A percentile compares a stretch with the other conserved stretches of the same genome.
Evolutionary conservation across 1,284 basidiomycete species (phyloP).

Genomic region (Megacollybia platyphylla): DNA sequence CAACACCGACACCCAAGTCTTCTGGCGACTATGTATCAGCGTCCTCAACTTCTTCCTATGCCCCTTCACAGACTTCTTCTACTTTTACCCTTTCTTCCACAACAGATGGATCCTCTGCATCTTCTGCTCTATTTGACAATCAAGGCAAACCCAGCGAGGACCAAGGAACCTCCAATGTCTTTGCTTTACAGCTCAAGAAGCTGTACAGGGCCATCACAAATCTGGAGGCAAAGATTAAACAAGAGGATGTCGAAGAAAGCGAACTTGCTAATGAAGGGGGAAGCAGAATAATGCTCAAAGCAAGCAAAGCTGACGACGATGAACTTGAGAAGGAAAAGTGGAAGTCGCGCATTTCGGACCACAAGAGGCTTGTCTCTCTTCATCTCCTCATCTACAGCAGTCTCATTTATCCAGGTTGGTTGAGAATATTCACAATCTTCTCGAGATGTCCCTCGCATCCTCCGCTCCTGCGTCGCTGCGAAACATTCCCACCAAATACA

Average conservation of each 20-base stretch:
- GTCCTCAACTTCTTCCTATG: slow-evolving; percentile 59
- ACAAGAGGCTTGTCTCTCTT: slow-evolving; percentile 46
- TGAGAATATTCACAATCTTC: slow-evolving; percentile 80
- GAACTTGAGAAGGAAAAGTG: slow-evolving; percentile 56
- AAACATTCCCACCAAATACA: slow-evolving; percentile 86
- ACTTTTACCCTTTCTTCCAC: slow-evolving; percentile 68
- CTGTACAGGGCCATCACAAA: slow-evolving; percentile 67
- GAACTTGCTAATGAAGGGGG: slow-evolving; percentile 27
- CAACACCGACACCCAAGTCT: slow-evolving; percentile 40
- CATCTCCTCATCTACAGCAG: slow-evolving; percentile 5
- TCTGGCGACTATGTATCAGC: slow-evolving; percentile 62
- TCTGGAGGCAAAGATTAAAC: slow-evolving; percentile 62
- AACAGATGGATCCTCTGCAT: slow-evolving; percentile 58
- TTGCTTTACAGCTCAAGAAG: slow-evolving; percentile 67
- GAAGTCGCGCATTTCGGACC: slow-evolving; percentile 50
- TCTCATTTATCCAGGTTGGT: slow-evolving; percentile 46
- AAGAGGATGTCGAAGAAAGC: slow-evolving; percentile 42
- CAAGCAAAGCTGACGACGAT: slow-evolving; percentile 29
- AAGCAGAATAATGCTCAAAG: slow-evolving; percentile 41
- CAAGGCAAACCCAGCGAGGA: slow-evolving; percentile 25
- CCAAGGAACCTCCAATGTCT: slow-evolving; percentile 52
- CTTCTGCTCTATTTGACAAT: slow-evolving; percentile 49
- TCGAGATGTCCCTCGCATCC: slow-evolving; percentile 79
- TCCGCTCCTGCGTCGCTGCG: slow-evolving; percentile 80
- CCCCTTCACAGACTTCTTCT: slow-evolving; percentile 58